phyloP scores from a whole-genome alignment of 106 monocot genomes.

The Hemerocallis citrina region DNA sequence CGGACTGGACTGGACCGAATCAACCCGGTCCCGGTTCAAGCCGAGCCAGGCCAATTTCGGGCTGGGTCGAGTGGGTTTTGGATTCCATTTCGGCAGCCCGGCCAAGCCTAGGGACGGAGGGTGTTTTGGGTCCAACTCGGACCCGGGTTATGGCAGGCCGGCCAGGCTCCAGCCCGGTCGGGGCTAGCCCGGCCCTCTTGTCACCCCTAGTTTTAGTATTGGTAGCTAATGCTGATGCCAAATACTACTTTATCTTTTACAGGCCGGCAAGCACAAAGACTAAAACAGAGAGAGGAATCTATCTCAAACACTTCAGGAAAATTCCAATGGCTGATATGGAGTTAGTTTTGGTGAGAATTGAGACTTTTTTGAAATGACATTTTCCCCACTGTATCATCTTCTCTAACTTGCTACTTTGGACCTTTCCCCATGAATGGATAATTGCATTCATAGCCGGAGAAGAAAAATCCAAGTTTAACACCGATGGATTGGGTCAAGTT shows the following conservation, averaged over 20 bases:
- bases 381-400: too few species aligned
- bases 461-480: conserved; percentile 95
- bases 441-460: conserved; percentile 71
- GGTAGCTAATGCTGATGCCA: neutral
- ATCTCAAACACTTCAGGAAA: conserved; percentile 83
- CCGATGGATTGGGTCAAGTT: conserved; percentile 97
- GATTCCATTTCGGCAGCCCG: too few species aligned
- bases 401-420: neutral
- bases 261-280: conserved; percentile 50
- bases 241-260: conserved; percentile 8
- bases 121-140: too few species aligned
- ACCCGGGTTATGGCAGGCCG: too few species aligned
- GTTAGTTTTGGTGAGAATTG: conserved; percentile 70
- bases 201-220: too few species aligned
- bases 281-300: conserved; percentile 65
- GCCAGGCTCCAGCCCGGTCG: too few species aligned
- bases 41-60: too few species aligned
- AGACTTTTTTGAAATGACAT: neutral
- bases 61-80: too few species aligned
- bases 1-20: too few species aligned
- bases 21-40: too few species aligned
- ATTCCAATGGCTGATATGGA: conserved; percentile 99
- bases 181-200: too few species aligned
- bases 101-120: too few species aligned
- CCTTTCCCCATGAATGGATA: neutral